Evolutionary conservation across 2,329 filamentous ascomycete species (phyloP).

Genomic region (Coleophoma cylindrospora): DNA sequence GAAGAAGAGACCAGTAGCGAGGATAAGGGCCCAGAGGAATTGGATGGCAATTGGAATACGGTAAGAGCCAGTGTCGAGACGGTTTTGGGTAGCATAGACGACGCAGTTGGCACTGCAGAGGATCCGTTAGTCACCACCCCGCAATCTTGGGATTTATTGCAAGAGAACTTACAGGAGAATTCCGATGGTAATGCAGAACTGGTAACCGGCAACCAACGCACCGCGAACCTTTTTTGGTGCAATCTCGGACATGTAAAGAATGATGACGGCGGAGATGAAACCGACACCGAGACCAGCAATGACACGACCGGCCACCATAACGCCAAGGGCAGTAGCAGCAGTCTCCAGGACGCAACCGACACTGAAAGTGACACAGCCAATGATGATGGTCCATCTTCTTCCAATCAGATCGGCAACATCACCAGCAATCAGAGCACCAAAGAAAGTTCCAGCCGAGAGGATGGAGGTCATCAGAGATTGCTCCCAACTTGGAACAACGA

Average conservation of each 20-base stretch:
- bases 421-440: conserved; percentile 70
- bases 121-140: neutral
- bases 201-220: conserved; percentile 54
- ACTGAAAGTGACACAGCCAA: conserved; percentile 49
- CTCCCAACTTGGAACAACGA: conserved; percentile 33
- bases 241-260: conserved; percentile 60
- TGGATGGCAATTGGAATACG: conserved; percentile 53
- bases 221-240: conserved; percentile 57
- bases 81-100: conserved; percentile 40
- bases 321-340: conserved; percentile 27
- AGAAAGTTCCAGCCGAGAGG: conserved; percentile 73
- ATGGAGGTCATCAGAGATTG: conserved; percentile 47
- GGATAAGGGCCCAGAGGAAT: conserved; percentile 44
- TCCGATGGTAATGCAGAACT: conserved; percentile 67
- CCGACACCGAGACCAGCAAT: conserved; percentile 64
- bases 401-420: conserved; percentile 59
- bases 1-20: conserved; percentile 44
- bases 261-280: conserved; percentile 55
- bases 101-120: conserved; percentile 36
- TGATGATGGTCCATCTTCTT: conserved; percentile 50
- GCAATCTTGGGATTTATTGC: neutral
- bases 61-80: conserved; percentile 44
- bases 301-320: conserved; percentile 56
- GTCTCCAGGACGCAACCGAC: conserved; percentile 63
- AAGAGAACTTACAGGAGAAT: conserved; percentile 39